A percentile compares a stretch with the other conserved stretches of the same genome.
These are phyloP conservation scores for Coemansia sp. DNA, from an alignment of 192 early-diverging fungal genomes.

Conservation along the genomic window DNA sequence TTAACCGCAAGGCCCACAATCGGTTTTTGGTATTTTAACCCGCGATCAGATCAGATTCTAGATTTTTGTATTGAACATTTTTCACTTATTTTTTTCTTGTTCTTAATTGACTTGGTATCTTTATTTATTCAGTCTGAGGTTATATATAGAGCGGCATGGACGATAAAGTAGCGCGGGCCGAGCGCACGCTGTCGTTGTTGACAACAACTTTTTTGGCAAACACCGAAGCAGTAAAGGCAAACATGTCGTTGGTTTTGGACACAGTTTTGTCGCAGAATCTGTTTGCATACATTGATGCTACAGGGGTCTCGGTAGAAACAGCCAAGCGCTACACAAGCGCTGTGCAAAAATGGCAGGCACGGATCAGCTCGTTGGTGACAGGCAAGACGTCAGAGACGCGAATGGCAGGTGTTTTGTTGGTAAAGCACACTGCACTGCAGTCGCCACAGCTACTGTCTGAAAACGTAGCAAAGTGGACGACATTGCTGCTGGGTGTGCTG, in stretches of 20 bases:
- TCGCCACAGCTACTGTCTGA: slow-evolving; percentile 36
- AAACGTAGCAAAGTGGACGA: slow-evolving; percentile 43
- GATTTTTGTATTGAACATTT: background rate
- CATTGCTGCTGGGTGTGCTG: slow-evolving; percentile 27
- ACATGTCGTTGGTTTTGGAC: slow-evolving; percentile 37
- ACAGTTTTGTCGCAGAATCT: slow-evolving; percentile 43
- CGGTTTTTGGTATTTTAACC: slow-evolving; percentile 30
- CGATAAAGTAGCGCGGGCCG: slow-evolving; percentile 36
- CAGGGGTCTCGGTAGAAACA: slow-evolving; percentile 13
- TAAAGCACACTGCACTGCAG: slow-evolving; percentile 49
- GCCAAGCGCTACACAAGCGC: slow-evolving; percentile 36
- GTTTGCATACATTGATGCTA: slow-evolving; percentile 18
- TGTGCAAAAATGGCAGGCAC: slow-evolving; percentile 47
- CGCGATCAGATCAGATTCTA: background rate
- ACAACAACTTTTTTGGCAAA: slow-evolving; percentile 47
- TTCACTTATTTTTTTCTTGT: slow-evolving; percentile 4
- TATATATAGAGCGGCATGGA: slow-evolving; percentile 26
- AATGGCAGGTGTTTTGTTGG: slow-evolving; percentile 42
- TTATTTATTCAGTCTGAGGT: background rate
- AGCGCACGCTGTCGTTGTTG: slow-evolving; percentile 47
- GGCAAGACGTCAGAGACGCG: slow-evolving; percentile 44
- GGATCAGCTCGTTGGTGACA: slow-evolving; percentile 36
- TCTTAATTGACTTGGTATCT: background rate
- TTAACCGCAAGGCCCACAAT: slow-evolving; percentile 30
- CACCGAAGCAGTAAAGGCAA: slow-evolving; percentile 31